Conservation (phyloP, 2,329 filamentous ascomycete genomes). For the Penicillium sp. region DNA sequence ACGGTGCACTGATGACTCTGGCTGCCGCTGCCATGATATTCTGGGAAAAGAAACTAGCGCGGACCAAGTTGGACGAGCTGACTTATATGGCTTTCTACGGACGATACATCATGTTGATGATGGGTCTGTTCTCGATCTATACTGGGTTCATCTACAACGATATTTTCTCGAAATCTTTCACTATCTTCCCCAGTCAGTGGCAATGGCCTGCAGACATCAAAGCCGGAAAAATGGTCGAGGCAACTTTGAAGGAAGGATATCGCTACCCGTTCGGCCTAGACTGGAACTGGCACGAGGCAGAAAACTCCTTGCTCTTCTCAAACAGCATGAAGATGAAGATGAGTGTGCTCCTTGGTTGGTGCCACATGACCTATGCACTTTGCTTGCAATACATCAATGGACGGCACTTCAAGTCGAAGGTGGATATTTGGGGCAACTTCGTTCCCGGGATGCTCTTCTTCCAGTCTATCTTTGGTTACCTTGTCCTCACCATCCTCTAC, state of each 20-base stretch:
- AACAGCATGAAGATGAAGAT: slow-evolving; percentile 99
- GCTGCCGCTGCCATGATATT: slow-evolving; percentile 91
- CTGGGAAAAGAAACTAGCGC: slow-evolving; percentile 77
- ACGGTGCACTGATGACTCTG: slow-evolving; percentile 81
- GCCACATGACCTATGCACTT: slow-evolving; percentile 89
- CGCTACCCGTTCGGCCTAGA: slow-evolving; percentile 95
- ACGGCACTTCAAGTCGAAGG: slow-evolving; percentile 86
- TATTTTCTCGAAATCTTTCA: slow-evolving; percentile 88
- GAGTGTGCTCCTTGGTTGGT: slow-evolving; percentile 93
- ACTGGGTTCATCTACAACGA: slow-evolving; percentile 98
- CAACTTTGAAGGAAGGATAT: slow-evolving; percentile 67
- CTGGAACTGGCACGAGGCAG: slow-evolving; percentile 92
- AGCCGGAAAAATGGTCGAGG: slow-evolving; percentile 61
- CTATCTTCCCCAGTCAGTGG: slow-evolving; percentile 87
- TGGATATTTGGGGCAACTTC: slow-evolving; percentile 98
- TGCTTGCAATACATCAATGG: slow-evolving; percentile 91
- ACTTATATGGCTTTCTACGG: slow-evolving; percentile 99
- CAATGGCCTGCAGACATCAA: slow-evolving; percentile 70
- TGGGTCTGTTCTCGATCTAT: slow-evolving; percentile 95
- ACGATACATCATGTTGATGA: slow-evolving; percentile 96
- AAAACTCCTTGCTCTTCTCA: slow-evolving; percentile 90
- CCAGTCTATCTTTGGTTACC: slow-evolving; percentile 96
- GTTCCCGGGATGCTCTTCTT: slow-evolving; percentile 99
- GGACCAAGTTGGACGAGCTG: slow-evolving; percentile 91
- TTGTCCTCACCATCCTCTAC: slow-evolving; percentile 90